phyloP scores from a whole-genome alignment of 257 asterid genomes.

The Penstemon eatonii region DNA sequence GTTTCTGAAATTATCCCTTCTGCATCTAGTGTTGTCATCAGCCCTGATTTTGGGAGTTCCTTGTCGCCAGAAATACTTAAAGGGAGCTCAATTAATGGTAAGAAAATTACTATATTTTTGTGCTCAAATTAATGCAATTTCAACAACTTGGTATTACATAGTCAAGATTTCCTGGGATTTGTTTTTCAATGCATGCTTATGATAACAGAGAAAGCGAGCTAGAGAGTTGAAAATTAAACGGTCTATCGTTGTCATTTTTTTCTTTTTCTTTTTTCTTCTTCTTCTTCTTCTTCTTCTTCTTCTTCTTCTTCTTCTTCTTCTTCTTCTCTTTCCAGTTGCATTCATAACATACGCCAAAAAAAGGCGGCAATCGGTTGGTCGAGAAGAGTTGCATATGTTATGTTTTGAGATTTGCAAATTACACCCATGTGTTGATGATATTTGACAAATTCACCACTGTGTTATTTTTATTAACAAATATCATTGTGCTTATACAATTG shows the following conservation, averaged over 20 bases:
- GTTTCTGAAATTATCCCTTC: neutral
- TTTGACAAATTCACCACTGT: neutral
- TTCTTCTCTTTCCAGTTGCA: neutral
- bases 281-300: neutral
- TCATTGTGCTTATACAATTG: neutral
- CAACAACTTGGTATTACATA: neutral
- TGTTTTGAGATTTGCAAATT: neutral
- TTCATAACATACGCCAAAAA: conserved; percentile 20
- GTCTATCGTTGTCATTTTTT: conserved; percentile 10
- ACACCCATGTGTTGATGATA: neutral
- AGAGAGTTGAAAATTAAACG: conserved; percentile 12
- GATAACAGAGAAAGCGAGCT: neutral
- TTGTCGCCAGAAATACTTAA: neutral
- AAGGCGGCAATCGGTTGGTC: neutral
- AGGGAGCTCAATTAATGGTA: conserved; percentile 21
- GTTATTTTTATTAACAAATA: neutral
- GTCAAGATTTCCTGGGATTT: neutral
- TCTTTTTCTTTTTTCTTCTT: neutral
- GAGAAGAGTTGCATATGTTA: too few species aligned
- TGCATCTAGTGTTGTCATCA: neutral
- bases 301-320: neutral
- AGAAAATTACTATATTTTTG: neutral
- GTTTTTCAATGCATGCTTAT: neutral
- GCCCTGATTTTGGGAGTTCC: neutral
- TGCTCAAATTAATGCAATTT: neutral